Evolutionary conservation across 169 alveolate species (phyloP), one percentile per base, ranked within the genome.

Genomic region (Plasmodium gonderi): DNA sequence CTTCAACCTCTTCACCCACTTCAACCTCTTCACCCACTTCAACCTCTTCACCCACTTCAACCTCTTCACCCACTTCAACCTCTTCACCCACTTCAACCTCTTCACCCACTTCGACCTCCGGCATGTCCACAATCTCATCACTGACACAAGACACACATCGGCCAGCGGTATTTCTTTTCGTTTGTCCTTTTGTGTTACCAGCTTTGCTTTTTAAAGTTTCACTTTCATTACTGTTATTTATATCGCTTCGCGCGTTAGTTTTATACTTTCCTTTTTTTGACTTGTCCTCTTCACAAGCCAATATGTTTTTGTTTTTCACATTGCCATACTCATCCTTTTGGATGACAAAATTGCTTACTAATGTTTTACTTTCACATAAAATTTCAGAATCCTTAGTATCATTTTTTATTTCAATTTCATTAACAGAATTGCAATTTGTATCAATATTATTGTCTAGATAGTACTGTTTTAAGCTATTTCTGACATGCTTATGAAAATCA

Each of bases 391-490:
- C 17, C 67, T 20, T 54, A 76, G 3, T 38, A 44, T 33, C 68
- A 33, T 40, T 60, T 51, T 79, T 60, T 65, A 26, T 40, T 49
- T 26, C 47, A 44, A 20, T 9, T 26, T 78, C 40, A 79, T 79
- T 65, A 29, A 79, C n/a, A 54, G 26, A 23, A 20, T 67, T 44
- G n/a, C 51, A 14, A 33, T 36, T 36, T 17, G 68, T 51, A 40
- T 79, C 45, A 11, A 79, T 29, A 2, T 42, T 38, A 42, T 80
- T 80, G 17, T 80, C 60, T 17, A 23, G 8, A 23, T 80, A 80
- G 33, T 80, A 80, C 26, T 20, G 20, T n/a, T 67, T 80, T 68
- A 80, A 38, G 79, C 79, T 65, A 65, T 80, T 40, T 40, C 49
- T 42, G 7, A 49, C 65, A 42, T 44, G 60, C 5, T 42, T 80